Conservation (phyloP, 1,284 basidiomycete genomes). For the Chiua sp. region DNA sequence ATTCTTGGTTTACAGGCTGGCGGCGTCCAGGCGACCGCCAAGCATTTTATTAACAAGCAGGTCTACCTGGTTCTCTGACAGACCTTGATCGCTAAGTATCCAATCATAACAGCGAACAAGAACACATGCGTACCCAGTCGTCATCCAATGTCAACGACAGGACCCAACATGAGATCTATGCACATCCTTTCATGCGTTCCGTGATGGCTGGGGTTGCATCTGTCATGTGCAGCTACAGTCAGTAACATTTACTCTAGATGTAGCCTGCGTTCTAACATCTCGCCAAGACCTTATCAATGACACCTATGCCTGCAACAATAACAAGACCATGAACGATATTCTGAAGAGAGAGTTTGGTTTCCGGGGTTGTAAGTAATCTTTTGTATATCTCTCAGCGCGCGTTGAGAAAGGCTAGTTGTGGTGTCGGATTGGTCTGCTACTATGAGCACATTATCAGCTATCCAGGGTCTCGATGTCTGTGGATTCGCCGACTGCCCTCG, state of each 20-base stretch:
- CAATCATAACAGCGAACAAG: conserved; percentile 46
- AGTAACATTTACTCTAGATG: conserved; percentile 22
- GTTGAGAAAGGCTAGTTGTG: conserved; percentile 23
- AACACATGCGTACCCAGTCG: conserved; percentile 41
- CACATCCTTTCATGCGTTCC: conserved; percentile 56
- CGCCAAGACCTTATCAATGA: conserved; percentile 46
- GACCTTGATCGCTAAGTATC: not conserved
- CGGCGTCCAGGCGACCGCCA: conserved; percentile 69
- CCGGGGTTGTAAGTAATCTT: conserved; percentile 48
- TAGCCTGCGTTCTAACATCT: conserved; percentile 7
- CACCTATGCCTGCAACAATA: conserved; percentile 60
- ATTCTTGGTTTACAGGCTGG: conserved; percentile 65
- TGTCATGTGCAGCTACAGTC: conserved; percentile 79
- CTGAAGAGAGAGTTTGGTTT: conserved; percentile 66
- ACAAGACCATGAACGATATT: conserved; percentile 56
- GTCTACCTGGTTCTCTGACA: not conserved
- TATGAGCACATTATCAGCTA: conserved; percentile 39
- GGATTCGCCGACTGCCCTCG: not conserved
- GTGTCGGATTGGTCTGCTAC: conserved; percentile 52
- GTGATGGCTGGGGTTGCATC: conserved; percentile 63
- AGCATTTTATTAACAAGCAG: conserved; percentile 68
- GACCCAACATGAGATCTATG: conserved; percentile 67
- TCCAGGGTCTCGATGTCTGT: conserved; percentile 54
- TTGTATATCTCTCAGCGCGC: not conserved
- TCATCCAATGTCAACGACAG: conserved; percentile 68